Conservation (phyloP, 768 basidiomycete species). For the Clitopilus passeckerianus region DNA sequence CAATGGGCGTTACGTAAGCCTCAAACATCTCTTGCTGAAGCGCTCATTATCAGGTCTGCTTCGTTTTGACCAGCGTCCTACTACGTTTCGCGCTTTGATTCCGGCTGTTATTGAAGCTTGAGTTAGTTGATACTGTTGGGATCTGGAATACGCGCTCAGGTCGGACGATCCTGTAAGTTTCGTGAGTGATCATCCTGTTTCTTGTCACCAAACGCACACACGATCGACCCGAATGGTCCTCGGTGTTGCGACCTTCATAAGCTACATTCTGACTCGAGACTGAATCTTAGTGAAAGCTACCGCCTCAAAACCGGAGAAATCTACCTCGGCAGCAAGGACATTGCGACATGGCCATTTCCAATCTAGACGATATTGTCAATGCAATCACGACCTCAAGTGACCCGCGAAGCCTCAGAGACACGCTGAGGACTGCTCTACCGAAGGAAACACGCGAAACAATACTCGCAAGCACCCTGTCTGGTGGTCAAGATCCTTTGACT, state of each 20-base stretch:
- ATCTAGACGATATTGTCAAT: conserved; percentile 33
- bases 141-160: not conserved
- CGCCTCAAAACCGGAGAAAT: not conserved
- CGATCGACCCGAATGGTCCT: not conserved
- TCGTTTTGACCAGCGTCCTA: not conserved
- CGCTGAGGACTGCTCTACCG: conserved; percentile 39
- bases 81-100: not conserved
- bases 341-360: conserved; percentile 1
- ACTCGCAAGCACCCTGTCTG: conserved; percentile 45
- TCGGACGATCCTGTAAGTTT: not conserved
- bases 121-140: not conserved
- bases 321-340: not conserved
- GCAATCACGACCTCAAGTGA: conserved; percentile 42
- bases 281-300: not conserved
- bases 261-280: not conserved
- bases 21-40: not conserved
- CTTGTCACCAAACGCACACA: not conserved
- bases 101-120: not conserved
- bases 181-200: not conserved
- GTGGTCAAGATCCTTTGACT: conserved; percentile 65
- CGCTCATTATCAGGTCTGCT: not conserved
- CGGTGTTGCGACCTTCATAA: not conserved
- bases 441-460: conserved; percentile 57
- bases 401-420: conserved; percentile 31
- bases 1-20: not conserved